phyloP scores from a whole-genome alignment of 805 yeast genomes.

The Jamesozyma hellenica region DNA sequence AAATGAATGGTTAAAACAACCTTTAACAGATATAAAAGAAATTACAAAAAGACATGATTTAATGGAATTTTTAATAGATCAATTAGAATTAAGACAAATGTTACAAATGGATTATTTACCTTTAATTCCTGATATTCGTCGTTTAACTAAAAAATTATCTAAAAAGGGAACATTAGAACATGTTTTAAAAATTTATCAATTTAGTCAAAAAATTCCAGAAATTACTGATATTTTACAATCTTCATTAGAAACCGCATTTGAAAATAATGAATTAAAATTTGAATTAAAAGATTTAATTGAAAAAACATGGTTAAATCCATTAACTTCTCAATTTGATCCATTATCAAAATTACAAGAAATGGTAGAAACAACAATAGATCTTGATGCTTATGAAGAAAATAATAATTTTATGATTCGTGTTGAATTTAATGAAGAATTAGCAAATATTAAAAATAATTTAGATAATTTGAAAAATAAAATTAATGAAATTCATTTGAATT shows the following conservation, averaged over 20 bases:
- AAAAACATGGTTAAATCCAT: constrained; percentile 48
- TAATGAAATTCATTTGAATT: constrained; percentile 47
- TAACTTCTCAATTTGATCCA: constrained; percentile 40
- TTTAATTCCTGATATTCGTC: constrained; percentile 73
- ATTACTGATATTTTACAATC: constrained; percentile 43
- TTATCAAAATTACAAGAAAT: constrained; percentile 67
- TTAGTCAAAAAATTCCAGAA: constrained; percentile 62
- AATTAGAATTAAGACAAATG: constrained; percentile 53
- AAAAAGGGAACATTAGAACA: constrained; percentile 67
- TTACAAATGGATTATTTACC: constrained; percentile 58
- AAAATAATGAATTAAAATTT: constrained; percentile 7
- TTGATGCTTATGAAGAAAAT: constrained; percentile 69
- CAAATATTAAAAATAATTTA: constrained; percentile 47
- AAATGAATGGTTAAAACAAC: constrained; percentile 94
- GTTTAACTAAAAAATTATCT: constrained; percentile 59
- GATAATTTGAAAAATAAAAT: constrained; percentile 47
- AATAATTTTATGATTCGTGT: constrained; percentile 75
- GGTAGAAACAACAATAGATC: constrained; percentile 86
- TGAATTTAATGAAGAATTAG: constrained; percentile 75
- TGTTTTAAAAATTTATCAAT: constrained; percentile 79
- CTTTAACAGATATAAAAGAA: constrained; percentile 53
- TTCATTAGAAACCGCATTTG: constrained; percentile 30
- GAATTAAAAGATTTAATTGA: constrained; percentile 32
- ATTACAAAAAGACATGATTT: constrained; percentile 62
- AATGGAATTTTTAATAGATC: constrained; percentile 65